Percentiles rank a stretch among this genome's conserved stretches.
Evolutionary conservation across 805 yeast genomes (phyloP).

Genomic region (Ogataea glucozyma): DNA sequence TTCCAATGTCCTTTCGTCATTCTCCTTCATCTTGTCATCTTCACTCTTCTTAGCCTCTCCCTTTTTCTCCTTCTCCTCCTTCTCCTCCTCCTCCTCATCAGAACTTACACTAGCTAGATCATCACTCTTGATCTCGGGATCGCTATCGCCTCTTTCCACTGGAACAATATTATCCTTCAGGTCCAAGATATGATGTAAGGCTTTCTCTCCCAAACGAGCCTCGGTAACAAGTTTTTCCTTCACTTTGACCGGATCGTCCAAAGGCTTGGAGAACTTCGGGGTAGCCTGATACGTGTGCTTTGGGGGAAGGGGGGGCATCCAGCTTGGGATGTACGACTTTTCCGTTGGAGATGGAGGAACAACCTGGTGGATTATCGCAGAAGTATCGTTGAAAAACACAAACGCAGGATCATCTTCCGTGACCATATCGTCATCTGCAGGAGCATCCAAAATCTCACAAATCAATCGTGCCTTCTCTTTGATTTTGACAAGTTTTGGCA

Average conservation of each 20-base stretch:
- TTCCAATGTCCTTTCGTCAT: too few species aligned
- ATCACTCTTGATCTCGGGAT: constrained; percentile 21
- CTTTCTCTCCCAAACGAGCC: constrained; percentile 76
- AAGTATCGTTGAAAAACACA: constrained; percentile 53
- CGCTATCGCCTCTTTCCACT: constrained; percentile 15
- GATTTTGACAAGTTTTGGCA: constrained; percentile 9
- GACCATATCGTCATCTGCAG: constrained; percentile 30
- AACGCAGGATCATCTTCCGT: constrained; percentile 46
- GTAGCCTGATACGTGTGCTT: constrained; percentile 88
- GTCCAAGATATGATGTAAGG: constrained; percentile 59
- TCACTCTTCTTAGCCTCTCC: constrained; percentile 1
- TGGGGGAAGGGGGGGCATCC: constrained; percentile 90
- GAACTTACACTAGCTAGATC: constrained; percentile 1
- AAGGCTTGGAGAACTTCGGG: constrained; percentile 60
- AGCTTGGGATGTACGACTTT: constrained; percentile 58
- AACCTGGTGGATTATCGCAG: constrained; percentile 49
- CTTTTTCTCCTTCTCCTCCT: constrained; percentile 7
- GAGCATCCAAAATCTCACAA: constrained; percentile 19
- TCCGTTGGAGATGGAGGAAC: constrained; percentile 50
- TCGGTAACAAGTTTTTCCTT: constrained; percentile 76
- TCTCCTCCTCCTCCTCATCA: constrained; percentile 9
- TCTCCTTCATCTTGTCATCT: too few species aligned
- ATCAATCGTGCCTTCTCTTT: constrained; percentile 11
- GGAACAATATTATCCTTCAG: constrained; percentile 20
- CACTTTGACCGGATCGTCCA: constrained; percentile 69